phyloP scores from a whole-genome alignment of 2,329 filamentous ascomycete species.

The Trichoderma koningiopsis region DNA sequence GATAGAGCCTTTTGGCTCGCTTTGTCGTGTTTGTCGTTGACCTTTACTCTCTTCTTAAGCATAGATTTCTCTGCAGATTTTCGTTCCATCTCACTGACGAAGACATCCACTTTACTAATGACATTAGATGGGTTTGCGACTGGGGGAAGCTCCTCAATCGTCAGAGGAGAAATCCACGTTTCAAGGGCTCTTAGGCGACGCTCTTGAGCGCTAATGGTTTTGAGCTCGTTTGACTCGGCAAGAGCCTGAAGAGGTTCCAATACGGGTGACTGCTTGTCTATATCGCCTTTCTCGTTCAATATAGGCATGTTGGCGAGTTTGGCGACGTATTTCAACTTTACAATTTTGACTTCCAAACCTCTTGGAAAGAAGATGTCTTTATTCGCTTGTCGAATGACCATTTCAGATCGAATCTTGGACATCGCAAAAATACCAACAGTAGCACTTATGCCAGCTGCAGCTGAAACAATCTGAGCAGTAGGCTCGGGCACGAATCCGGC shows the following conservation, averaged over 20 bases:
- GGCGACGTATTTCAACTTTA: not conserved
- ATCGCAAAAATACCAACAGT: conserved; percentile 1
- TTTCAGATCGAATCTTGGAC: conserved; percentile 2
- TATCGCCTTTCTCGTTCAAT: not conserved
- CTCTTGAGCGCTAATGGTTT: not conserved
- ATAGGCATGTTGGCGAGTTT: conserved; percentile 10
- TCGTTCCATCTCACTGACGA: conserved; percentile 1
- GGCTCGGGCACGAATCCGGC: conserved; percentile 8
- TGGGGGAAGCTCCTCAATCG: conserved; percentile 1
- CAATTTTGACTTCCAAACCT: conserved; percentile 1
- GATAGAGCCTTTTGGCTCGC: not conserved
- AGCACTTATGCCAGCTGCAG: not conserved
- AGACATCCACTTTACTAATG: not conserved
- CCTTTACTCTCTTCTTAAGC: conserved; percentile 9
- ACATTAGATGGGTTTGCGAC: not conserved
- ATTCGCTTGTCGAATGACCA: conserved; percentile 3
- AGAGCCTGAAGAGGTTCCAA: not conserved
- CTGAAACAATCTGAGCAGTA: not conserved
- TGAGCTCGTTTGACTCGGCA: not conserved
- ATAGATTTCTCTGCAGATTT: conserved; percentile 11
- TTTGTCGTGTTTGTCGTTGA: not conserved
- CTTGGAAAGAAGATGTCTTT: not conserved
- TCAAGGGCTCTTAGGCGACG: conserved; percentile 6
- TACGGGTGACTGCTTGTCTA: not conserved
- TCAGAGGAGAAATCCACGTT: conserved; percentile 7